These are phyloP conservation scores for Boletellus sp. DNA, from an alignment of 768 basidiomycete species.

Conservation along the genomic window DNA sequence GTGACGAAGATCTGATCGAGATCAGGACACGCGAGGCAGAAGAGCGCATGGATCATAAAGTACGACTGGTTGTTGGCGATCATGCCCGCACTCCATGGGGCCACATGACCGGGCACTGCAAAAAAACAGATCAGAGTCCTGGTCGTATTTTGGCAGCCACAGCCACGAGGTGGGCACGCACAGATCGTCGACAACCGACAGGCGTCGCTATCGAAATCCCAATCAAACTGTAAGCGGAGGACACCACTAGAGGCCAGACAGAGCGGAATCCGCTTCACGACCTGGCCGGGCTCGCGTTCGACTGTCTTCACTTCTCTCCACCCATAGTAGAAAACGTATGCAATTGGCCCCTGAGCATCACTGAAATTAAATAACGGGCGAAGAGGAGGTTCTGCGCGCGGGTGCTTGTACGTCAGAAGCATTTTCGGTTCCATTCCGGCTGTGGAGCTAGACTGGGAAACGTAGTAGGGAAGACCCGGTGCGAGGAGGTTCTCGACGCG, in stretches of 20 bases:
- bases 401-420: conserved; percentile 8
- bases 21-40: conserved; percentile 1
- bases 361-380: no score
- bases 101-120: neutral
- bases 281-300: neutral
- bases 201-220: conserved; percentile 1
- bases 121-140: no score
- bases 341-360: no score
- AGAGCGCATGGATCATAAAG: conserved; percentile 11
- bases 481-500: conserved; percentile 12
- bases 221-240: neutral
- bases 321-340: neutral
- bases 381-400: no score
- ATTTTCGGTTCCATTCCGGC: conserved; percentile 5
- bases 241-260: neutral
- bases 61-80: conserved; percentile 3
- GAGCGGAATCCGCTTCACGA: neutral
- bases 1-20: neutral
- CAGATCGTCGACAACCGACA: neutral
- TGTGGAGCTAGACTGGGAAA: conserved; percentile 8
- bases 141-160: no score
- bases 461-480: conserved; percentile 7
- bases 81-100: conserved; percentile 1
- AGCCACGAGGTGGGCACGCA: neutral
- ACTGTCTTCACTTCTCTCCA: neutral